A percentile compares a stretch with the other conserved stretches of the same genome.
These are phyloP conservation scores for Tylopilus felleus DNA, from an alignment of 768 basidiomycete genomes.

Conservation along the genomic window DNA sequence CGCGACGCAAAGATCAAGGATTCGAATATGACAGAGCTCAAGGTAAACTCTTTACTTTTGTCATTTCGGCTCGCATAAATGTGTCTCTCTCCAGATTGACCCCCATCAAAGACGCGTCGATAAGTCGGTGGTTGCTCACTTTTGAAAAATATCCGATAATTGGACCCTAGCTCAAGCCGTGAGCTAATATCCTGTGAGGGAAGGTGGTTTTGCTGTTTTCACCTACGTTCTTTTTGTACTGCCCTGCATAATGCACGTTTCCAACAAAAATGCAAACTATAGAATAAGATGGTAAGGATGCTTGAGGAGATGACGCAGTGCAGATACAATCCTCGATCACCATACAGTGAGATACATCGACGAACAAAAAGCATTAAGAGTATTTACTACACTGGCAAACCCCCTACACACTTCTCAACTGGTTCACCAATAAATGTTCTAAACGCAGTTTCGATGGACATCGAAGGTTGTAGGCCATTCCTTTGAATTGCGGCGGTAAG, in stretches of 20 bases:
- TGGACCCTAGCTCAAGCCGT: slow-evolving; percentile 66
- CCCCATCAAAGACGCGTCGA: slow-evolving; percentile 83
- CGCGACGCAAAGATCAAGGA: slow-evolving; percentile 85
- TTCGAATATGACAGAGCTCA: slow-evolving; percentile 96
- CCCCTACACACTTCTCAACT: no score
- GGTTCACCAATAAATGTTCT: no score
- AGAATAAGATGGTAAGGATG: neutral
- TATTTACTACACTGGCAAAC: no score
- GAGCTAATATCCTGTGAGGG: slow-evolving; percentile 13
- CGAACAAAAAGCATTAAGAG: no score
- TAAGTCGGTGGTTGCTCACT: slow-evolving; percentile 91
- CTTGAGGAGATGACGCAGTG: neutral
- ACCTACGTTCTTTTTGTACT: neutral
- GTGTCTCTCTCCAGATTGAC: slow-evolving; percentile 78
- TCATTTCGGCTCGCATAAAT: neutral
- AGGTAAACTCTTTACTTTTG: slow-evolving; percentile 41
- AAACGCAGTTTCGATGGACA: no score
- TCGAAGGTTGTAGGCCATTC: no score
- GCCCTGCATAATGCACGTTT: neutral
- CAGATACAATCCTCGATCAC: slow-evolving; percentile 4
- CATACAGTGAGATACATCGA: no score
- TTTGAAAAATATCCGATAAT: slow-evolving; percentile 89
- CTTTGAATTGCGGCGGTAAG: no score
- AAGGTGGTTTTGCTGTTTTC: no score
- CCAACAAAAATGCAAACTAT: neutral